Percentiles rank a stretch among this genome's conserved stretches.
Evolutionary conservation across 805 yeast species (phyloP).

Genomic region (Candida endomychidarum): DNA sequence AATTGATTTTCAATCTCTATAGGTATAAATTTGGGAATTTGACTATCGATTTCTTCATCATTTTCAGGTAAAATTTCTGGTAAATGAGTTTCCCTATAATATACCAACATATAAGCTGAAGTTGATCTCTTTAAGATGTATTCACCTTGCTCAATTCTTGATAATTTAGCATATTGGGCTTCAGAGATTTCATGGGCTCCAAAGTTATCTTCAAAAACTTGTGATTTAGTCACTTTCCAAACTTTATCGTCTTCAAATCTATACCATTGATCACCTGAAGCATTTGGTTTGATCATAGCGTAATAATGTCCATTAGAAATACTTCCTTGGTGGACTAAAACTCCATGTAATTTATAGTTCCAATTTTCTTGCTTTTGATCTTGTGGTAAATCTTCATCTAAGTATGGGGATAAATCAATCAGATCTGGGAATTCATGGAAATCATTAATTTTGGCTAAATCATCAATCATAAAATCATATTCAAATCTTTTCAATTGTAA

Average conservation of each 20-base stretch:
- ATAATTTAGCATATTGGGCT: conserved; percentile 48
- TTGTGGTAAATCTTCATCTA: conserved; percentile 55
- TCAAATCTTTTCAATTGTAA: conserved; percentile 92
- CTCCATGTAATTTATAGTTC: conserved; percentile 87
- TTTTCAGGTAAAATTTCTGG: conserved; percentile 60
- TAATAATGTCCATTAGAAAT: conserved; percentile 96
- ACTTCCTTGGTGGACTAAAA: conserved; percentile 93
- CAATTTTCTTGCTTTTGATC: conserved; percentile 54
- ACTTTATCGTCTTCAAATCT: conserved; percentile 96
- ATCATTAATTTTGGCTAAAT: conserved; percentile 87
- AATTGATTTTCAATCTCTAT: conserved; percentile 63
- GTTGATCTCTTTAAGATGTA: conserved; percentile 76
- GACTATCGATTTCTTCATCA: conserved; percentile 39
- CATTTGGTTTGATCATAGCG: conserved; percentile 83
- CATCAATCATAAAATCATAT: conserved; percentile 87
- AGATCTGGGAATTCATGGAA: conserved; percentile 83
- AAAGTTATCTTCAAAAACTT: conserved; percentile 89
- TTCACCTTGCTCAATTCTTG: conserved; percentile 61
- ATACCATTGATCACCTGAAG: conserved; percentile 68
- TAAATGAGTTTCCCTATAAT: conserved; percentile 65
- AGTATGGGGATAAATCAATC: conserved; percentile 76
- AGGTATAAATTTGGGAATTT: conserved; percentile 65
- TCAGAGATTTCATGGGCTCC: conserved; percentile 69
- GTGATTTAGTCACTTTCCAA: conserved; percentile 77
- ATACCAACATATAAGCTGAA: conserved; percentile 96